Percentiles rank a stretch among this genome's conserved stretches.
phyloP scores from a whole-genome alignment of 75 land plant species.

The Chamaecyparis obtusa region DNA sequence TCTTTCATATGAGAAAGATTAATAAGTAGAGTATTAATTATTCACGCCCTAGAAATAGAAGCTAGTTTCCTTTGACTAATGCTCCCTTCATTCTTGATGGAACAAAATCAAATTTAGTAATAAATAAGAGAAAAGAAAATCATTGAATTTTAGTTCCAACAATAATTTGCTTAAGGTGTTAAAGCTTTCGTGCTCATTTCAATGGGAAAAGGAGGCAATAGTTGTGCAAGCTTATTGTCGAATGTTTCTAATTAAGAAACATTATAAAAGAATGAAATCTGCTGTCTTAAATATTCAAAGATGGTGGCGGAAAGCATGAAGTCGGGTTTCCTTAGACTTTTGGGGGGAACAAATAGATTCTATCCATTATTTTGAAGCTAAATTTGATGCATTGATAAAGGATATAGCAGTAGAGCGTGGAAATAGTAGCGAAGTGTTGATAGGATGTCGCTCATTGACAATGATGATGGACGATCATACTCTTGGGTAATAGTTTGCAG shows the following conservation, averaged over 20 bases:
- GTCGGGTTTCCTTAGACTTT: too few relatives aligned
- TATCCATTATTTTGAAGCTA: too few relatives aligned
- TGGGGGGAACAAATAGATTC: too few relatives aligned
- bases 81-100: background rate
- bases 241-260: slow-evolving; percentile 15
- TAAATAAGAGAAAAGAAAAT: background rate
- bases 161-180: slow-evolving; percentile 6
- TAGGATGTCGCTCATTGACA: too few relatives aligned
- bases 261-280: slow-evolving; percentile 9
- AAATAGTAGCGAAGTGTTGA: too few relatives aligned
- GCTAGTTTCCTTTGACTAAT: background rate
- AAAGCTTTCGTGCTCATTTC: slow-evolving; percentile 6
- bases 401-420: too few relatives aligned
- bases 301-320: slow-evolving; percentile 18
- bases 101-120: background rate
- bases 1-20: background rate
- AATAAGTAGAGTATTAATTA: too few relatives aligned
- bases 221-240: slow-evolving; percentile 26
- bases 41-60: background rate
- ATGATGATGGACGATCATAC: too few relatives aligned
- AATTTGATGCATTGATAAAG: too few relatives aligned
- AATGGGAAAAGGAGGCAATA: slow-evolving; percentile 16
- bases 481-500: too few relatives aligned
- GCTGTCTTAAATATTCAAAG: slow-evolving; percentile 13
- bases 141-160: background rate